Percentiles rank a stretch among this genome's conserved stretches.
phyloP scores from a whole-genome alignment of 1,284 basidiomycete species.

The Tilletiopsis washingtonensis region DNA sequence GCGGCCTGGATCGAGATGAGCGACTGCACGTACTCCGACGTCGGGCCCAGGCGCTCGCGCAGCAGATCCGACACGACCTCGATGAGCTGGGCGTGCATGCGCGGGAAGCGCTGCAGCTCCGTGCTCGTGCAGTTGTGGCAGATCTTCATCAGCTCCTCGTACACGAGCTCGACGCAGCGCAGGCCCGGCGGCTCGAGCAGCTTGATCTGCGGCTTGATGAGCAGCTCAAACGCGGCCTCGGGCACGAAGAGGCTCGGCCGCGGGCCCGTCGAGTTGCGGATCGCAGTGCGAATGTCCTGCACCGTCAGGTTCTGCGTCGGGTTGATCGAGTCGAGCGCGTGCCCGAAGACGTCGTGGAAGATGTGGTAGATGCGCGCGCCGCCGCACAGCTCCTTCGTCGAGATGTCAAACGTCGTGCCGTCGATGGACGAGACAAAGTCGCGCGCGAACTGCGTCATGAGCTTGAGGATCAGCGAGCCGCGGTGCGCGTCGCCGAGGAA shows the following conservation, averaged over 20 bases:
- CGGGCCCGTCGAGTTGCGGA: constrained; percentile 95
- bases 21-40: constrained; percentile 89
- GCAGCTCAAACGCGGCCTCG: constrained; percentile 90
- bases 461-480: constrained; percentile 54
- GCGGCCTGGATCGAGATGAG: constrained; percentile 95
- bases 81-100: constrained; percentile 83
- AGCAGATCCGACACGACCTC: constrained; percentile 96
- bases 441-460: constrained; percentile 98
- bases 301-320: constrained; percentile 83
- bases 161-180: constrained; percentile 94
- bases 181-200: constrained; percentile 85
- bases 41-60: constrained; percentile 88
- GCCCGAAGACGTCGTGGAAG: constrained; percentile 96
- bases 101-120: constrained; percentile 96
- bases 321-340: constrained; percentile 81
- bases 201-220: constrained; percentile 98
- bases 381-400: constrained; percentile 95
- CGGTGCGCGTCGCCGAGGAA: constrained; percentile 87
- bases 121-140: constrained; percentile 93
- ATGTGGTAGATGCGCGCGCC: constrained; percentile 98
- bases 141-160: constrained; percentile 98
- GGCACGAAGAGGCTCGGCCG: constrained; percentile 93
- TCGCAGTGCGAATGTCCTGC: constrained; percentile 94
- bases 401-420: constrained; percentile 92
- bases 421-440: constrained; percentile 98